A percentile compares a stretch with the other conserved stretches of the same genome.
phyloP scores from a whole-genome alignment of 78 protist genomes.

The Polysphondylium violaceum region DNA sequence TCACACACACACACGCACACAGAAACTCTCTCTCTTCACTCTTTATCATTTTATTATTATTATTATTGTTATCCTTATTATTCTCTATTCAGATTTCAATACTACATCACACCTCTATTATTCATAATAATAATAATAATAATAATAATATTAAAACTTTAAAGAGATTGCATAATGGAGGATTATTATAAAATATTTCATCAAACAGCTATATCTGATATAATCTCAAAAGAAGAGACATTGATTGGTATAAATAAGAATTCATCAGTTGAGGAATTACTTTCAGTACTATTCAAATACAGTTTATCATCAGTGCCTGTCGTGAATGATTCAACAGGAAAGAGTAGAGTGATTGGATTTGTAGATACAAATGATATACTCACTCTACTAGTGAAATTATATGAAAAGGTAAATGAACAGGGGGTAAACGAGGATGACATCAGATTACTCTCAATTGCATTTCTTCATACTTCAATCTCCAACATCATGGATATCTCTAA shows the following conservation, averaged over 20 bases:
- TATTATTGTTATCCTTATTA: no score
- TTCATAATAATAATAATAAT: no score
- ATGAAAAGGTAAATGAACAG: background rate
- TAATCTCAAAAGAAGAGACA: background rate
- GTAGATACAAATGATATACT: conserved; percentile 63
- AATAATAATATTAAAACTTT: no score
- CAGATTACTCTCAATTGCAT: conserved; percentile 30
- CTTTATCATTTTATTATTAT: no score
- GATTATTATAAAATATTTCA: conserved; percentile 33
- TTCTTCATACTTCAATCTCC: background rate
- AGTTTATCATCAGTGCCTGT: conserved; percentile 26
- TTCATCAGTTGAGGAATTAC: conserved; percentile 13
- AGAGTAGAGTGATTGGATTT: conserved; percentile 56
- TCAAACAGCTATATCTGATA: conserved; percentile 54
- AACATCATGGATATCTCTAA: conserved; percentile 45
- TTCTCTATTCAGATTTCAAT: no score
- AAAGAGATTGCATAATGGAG: no score
- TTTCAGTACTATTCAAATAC: conserved; percentile 4
- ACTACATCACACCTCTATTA: no score
- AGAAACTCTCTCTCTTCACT: no score
- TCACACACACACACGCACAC: no score
- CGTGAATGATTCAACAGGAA: background rate
- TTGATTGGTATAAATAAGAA: conserved; percentile 19
- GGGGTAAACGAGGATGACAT: background rate
- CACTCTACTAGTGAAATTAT: background rate